Percentiles rank a stretch among this genome's conserved stretches.
phyloP scores from a whole-genome alignment of 139 green algal species.

The Microglena sp. region DNA sequence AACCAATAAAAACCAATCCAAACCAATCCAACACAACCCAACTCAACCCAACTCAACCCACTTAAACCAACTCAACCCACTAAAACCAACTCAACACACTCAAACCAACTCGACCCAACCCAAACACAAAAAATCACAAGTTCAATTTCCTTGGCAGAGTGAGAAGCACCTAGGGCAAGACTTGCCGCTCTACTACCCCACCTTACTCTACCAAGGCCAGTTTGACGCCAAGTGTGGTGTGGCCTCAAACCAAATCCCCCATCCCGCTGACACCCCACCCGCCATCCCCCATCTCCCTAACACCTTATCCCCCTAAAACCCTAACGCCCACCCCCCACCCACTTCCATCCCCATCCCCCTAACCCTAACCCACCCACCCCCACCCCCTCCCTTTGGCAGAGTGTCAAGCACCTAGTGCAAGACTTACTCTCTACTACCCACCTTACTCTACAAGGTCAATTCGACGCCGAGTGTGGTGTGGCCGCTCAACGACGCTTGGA shows the following conservation, averaged over 20 bases:
- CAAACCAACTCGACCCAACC: too few relatives aligned
- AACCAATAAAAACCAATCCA: too few relatives aligned
- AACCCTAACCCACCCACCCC: too few relatives aligned
- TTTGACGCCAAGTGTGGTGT: constrained; percentile 50
- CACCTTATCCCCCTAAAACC: too few relatives aligned
- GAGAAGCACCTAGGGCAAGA: constrained; percentile 26
- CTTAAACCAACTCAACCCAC: too few relatives aligned
- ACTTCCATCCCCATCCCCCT: too few relatives aligned
- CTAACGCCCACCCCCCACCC: too few relatives aligned
- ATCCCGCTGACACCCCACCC: background rate
- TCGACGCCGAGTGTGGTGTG: constrained; percentile 43
- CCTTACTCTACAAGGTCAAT: constrained; percentile 43
- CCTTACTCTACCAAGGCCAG: constrained; percentile 41
- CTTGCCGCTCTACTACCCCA: constrained; percentile 24
- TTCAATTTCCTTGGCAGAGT: constrained; percentile 4
- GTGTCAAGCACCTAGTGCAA: constrained; percentile 21
- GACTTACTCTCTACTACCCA: constrained; percentile 33
- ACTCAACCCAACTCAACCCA: too few relatives aligned
- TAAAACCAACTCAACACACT: too few relatives aligned
- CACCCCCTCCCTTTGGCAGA: constrained; percentile 4
- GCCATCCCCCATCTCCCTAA: background rate
- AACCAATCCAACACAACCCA: too few relatives aligned
- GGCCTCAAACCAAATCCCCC: too few relatives aligned
- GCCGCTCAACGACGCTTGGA: constrained; percentile 44
- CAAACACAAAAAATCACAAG: too few relatives aligned